Evolutionary conservation across 345 rosid genomes (phyloP).

Genomic region (Reutealis trisperma): DNA sequence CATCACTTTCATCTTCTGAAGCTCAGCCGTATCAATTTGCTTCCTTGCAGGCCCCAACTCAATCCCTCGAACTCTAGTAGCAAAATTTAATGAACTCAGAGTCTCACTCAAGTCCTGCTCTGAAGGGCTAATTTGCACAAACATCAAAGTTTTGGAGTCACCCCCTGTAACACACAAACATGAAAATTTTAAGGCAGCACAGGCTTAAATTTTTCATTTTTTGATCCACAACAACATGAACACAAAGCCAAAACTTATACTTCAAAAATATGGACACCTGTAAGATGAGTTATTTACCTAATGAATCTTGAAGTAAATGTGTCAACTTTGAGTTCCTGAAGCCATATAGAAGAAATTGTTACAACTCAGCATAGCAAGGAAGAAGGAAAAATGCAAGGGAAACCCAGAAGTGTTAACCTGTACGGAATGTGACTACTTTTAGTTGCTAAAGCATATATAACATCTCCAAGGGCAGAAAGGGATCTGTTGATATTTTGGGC

Average conservation of each 20-base stretch:
- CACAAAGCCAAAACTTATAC: background rate
- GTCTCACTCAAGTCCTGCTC: constrained; percentile 86
- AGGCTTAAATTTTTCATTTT: background rate
- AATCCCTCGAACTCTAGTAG: constrained; percentile 88
- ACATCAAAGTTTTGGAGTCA: constrained; percentile 89
- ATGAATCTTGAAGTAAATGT: constrained; percentile 91
- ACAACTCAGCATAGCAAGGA: background rate
- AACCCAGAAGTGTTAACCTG: constrained; percentile 44
- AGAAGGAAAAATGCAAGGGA: background rate
- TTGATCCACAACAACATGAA: background rate
- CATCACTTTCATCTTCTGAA: constrained; percentile 77
- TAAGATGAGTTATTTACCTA: constrained; percentile 53
- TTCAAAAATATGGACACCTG: constrained; percentile 6
- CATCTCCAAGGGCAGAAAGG: constrained; percentile 96
- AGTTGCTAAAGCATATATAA: constrained; percentile 79
- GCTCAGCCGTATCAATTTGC: constrained; percentile 76
- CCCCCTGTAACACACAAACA: constrained; percentile 57
- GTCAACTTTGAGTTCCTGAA: constrained; percentile 95
- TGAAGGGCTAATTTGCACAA: constrained; percentile 94
- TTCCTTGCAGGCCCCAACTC: constrained; percentile 81
- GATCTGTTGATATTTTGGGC: constrained; percentile 94
- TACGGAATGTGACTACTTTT: constrained; percentile 91
- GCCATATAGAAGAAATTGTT: constrained; percentile 26
- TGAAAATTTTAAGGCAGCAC: background rate
- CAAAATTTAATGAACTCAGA: constrained; percentile 82